phyloP scores from a whole-genome alignment of 1,284 basidiomycete species.

The Gastroboletus turbinatus region DNA sequence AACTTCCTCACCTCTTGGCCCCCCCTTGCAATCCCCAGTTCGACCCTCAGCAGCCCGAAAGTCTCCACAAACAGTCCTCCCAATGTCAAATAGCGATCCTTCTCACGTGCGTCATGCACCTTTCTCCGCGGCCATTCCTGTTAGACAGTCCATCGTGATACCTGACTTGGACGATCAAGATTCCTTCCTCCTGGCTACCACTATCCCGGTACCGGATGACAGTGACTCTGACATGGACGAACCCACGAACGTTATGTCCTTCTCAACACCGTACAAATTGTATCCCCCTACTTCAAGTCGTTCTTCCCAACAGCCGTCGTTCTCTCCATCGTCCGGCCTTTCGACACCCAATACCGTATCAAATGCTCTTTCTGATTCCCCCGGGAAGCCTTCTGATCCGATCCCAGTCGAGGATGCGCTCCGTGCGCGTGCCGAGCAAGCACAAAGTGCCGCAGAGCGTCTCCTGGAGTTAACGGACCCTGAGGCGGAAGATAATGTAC shows the following conservation, averaged over 20 bases:
- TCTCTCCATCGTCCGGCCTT: conserved; percentile 53
- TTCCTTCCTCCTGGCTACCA: conserved; percentile 66
- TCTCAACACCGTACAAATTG: conserved; percentile 64
- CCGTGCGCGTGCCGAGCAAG: conserved; percentile 83
- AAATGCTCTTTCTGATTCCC: conserved; percentile 57
- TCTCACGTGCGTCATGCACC: conserved; percentile 37
- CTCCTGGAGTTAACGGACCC: conserved; percentile 78
- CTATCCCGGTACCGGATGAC: conserved; percentile 70
- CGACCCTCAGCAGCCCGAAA: conserved; percentile 43
- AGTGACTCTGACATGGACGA: conserved; percentile 63
- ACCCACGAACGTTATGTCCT: conserved; percentile 64
- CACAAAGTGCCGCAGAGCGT: conserved; percentile 82
- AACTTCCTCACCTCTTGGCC: conserved; percentile 52
- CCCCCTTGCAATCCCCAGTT: conserved; percentile 37
- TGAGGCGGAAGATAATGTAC: conserved; percentile 55
- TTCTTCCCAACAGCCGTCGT: conserved; percentile 37
- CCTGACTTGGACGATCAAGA: conserved; percentile 50
- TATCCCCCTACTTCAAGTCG: conserved; percentile 37
- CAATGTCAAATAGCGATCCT: conserved; percentile 43
- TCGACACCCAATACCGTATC: conserved; percentile 50
- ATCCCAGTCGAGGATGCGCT: conserved; percentile 78
- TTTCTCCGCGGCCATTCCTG: conserved; percentile 32
- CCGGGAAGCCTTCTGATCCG: conserved; percentile 37
- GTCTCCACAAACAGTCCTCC: conserved; percentile 47
- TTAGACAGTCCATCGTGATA: conserved; percentile 40